Percentiles rank a stretch among this genome's conserved stretches.
phyloP scores from a whole-genome alignment of 192 early-diverging fungal species.

The Phlyctochytrium arcticum region DNA sequence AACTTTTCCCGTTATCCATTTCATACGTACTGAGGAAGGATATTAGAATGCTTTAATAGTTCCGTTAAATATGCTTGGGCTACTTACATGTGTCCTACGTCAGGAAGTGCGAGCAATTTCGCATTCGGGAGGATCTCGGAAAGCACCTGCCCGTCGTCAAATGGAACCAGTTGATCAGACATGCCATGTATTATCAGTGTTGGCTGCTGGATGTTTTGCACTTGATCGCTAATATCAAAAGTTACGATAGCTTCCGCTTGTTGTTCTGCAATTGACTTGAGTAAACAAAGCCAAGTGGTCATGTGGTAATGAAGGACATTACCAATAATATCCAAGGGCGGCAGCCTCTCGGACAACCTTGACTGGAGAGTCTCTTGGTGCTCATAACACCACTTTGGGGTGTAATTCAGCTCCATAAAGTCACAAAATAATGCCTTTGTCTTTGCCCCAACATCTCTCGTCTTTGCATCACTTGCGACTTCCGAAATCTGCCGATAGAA shows the following conservation, averaged over 20 bases:
- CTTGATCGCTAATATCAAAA: slow-evolving; percentile 12
- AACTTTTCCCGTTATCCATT: slow-evolving; percentile 10
- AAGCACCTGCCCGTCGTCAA: neutral
- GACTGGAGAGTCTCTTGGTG: too few relatives aligned
- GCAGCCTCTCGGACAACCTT: too few relatives aligned
- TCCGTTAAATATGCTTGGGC: neutral
- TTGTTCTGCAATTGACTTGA: too few relatives aligned
- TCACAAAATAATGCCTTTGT: too few relatives aligned
- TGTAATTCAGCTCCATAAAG: too few relatives aligned
- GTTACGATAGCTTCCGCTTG: slow-evolving; percentile 9
- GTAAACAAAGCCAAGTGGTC: too few relatives aligned
- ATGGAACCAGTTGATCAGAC: neutral
- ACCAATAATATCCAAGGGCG: too few relatives aligned
- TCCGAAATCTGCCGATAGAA: too few relatives aligned
- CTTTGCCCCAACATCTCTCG: too few relatives aligned
- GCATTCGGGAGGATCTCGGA: neutral
- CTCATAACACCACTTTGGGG: too few relatives aligned
- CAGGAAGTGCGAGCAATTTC: neutral
- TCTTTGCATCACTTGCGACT: too few relatives aligned
- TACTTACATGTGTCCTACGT: slow-evolving; percentile 21
- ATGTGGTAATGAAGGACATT: too few relatives aligned
- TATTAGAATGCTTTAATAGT: neutral
- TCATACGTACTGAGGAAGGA: slow-evolving; percentile 1
- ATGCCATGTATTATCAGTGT: slow-evolving; percentile 20
- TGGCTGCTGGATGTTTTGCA: neutral